Conservation (phyloP, 1,139 yeast species). For the Hyphopichia fennica region DNA sequence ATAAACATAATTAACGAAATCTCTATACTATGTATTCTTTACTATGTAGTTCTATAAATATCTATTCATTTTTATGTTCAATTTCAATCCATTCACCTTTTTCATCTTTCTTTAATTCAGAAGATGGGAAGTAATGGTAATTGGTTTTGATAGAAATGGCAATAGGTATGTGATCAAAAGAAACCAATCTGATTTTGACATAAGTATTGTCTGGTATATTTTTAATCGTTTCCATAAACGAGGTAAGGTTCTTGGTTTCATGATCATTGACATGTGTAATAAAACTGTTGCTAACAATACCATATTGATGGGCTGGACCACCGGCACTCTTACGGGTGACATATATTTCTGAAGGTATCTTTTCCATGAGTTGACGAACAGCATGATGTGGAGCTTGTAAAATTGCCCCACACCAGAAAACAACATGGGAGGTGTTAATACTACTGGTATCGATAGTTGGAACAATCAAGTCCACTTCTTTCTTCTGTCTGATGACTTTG, state of each 20-base stretch:
- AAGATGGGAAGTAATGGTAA: conserved; percentile 88
- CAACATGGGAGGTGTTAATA: conserved; percentile 64
- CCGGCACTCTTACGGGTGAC: conserved; percentile 72
- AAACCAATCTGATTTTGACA: conserved; percentile 75
- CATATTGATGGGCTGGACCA: conserved; percentile 84
- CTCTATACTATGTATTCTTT: background rate
- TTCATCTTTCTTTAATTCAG: conserved; percentile 55
- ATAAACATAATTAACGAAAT: background rate
- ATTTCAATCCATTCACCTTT: conserved; percentile 54
- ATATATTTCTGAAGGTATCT: conserved; percentile 80
- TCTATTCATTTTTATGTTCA: conserved; percentile 14
- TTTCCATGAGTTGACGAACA: conserved; percentile 65
- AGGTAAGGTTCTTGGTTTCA: conserved; percentile 66
- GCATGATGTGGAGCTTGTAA: conserved; percentile 55
- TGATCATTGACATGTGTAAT: conserved; percentile 85
- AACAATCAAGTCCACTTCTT: conserved; percentile 53
- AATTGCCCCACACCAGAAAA: conserved; percentile 80
- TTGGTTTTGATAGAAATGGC: conserved; percentile 86
- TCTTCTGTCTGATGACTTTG: conserved; percentile 60
- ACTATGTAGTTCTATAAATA: background rate
- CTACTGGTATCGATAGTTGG: conserved; percentile 61
- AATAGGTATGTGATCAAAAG: conserved; percentile 82
- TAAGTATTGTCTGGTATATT: conserved; percentile 76
- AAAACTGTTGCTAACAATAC: conserved; percentile 77
- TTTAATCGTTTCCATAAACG: conserved; percentile 63